phyloP scores from a whole-genome alignment of 305 asterid species.

The Fraxinus paxiana region DNA sequence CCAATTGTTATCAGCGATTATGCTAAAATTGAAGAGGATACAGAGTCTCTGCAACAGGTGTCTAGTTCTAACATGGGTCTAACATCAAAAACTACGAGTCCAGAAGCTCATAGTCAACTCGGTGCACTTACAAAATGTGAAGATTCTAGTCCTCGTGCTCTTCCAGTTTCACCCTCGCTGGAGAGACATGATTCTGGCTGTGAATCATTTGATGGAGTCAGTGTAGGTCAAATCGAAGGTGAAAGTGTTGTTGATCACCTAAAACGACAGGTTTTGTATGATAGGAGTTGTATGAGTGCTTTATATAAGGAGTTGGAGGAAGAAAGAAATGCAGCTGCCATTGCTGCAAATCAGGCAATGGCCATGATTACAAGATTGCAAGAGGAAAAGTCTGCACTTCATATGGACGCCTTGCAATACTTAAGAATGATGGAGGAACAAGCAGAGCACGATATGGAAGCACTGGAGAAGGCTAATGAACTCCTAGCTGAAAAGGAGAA shows the following conservation, averaged over 20 bases:
- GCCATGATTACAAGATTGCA: conserved; percentile 87
- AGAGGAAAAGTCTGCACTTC: conserved; percentile 82
- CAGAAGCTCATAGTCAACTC: conserved; percentile 15
- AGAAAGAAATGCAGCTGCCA: conserved; percentile 73
- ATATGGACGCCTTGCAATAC: conserved; percentile 82
- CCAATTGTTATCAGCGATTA: conserved; percentile 24
- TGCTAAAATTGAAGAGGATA: conserved; percentile 30
- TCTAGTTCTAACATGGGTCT: conserved; percentile 25
- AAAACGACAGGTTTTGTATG: conserved; percentile 53
- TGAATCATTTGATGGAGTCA: conserved; percentile 37
- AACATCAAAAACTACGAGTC: conserved; percentile 22
- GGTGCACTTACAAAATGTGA: conserved; percentile 20
- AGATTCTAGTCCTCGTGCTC: conserved; percentile 11
- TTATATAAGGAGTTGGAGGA: conserved; percentile 70
- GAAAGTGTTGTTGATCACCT: conserved; percentile 45
- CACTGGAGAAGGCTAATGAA: conserved; percentile 65
- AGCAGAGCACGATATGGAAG: conserved; percentile 81
- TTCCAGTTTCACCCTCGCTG: conserved; percentile 29
- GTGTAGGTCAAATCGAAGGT: conserved; percentile 43
- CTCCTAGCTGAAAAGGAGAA: conserved; percentile 72
- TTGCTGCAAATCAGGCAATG: conserved; percentile 79
- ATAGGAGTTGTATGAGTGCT: conserved; percentile 37
- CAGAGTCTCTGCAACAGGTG: conserved; percentile 19
- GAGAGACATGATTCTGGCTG: conserved; percentile 31
- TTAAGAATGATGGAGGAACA: conserved; percentile 93